Conservation (phyloP, 2,329 filamentous ascomycete genomes). For the Xylariales sp. region DNA sequence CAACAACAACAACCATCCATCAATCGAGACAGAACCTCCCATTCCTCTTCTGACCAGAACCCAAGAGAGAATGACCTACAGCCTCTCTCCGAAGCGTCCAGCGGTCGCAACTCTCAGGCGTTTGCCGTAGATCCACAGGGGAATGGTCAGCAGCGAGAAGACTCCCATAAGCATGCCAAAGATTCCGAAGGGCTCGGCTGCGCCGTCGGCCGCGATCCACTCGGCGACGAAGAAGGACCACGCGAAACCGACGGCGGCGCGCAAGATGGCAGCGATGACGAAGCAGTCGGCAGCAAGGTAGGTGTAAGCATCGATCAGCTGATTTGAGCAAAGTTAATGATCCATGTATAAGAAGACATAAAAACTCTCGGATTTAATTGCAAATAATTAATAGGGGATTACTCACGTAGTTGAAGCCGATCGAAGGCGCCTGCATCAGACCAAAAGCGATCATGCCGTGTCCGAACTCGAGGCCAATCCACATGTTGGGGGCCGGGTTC, state of each 20-base stretch:
- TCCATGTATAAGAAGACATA: background rate
- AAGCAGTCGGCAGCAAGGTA: constrained; percentile 46
- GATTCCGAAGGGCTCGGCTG: constrained; percentile 46
- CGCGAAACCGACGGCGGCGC: constrained; percentile 45
- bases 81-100: background rate
- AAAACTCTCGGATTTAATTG: too few species aligned
- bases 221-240: constrained; percentile 50
- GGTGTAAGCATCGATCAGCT: constrained; percentile 47
- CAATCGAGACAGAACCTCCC: too few species aligned
- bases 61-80: too few species aligned
- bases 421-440: constrained; percentile 30
- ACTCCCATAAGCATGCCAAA: constrained; percentile 48
- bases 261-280: constrained; percentile 45
- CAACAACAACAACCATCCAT: too few species aligned
- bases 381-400: background rate
- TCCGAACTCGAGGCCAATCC: constrained; percentile 29
- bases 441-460: constrained; percentile 32
- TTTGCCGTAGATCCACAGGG: constrained; percentile 30
- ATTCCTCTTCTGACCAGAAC: too few species aligned
- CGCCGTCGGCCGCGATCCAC: constrained; percentile 39
- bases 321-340: background rate
- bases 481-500: constrained; percentile 20
- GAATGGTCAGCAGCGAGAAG: constrained; percentile 34
- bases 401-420: constrained; percentile 35
- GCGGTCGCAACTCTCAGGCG: constrained; percentile 30